These are phyloP conservation scores for Camillea tinctor DNA, from an alignment of 2,329 filamentous ascomycete species.

Conservation along the genomic window DNA sequence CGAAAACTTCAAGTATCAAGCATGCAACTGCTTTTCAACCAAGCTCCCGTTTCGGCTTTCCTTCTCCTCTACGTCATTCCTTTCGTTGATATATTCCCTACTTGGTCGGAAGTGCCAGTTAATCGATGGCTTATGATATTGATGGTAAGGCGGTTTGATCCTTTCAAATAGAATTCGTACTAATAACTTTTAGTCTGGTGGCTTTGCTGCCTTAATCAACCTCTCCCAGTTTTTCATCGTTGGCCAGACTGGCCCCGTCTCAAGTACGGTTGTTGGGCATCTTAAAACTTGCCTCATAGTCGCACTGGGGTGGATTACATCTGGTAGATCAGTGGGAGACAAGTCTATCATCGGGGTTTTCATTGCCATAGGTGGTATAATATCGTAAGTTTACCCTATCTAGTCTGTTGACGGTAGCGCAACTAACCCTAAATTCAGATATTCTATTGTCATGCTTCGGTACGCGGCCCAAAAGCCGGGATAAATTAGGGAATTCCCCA, in stretches of 20 bases:
- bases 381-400: slow-evolving; percentile 44
- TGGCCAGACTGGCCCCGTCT: slow-evolving; percentile 60
- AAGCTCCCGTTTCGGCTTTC: slow-evolving; percentile 62
- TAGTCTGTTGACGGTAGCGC: background rate
- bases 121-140: slow-evolving; percentile 58
- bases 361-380: slow-evolving; percentile 56
- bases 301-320: slow-evolving; percentile 59
- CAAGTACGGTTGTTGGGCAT: slow-evolving; percentile 65
- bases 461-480: slow-evolving; percentile 34
- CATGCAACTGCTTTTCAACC: slow-evolving; percentile 69
- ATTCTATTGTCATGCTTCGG: slow-evolving; percentile 48
- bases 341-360: slow-evolving; percentile 55
- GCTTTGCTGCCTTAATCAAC: slow-evolving; percentile 65
- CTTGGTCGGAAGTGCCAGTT: slow-evolving; percentile 49
- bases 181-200: slow-evolving; percentile 50
- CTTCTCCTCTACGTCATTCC: slow-evolving; percentile 65
- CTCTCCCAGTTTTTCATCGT: slow-evolving; percentile 64
- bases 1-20: slow-evolving; percentile 64
- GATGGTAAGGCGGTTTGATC: slow-evolving; percentile 42
- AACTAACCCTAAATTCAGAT: slow-evolving; percentile 34
- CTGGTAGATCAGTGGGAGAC: slow-evolving; percentile 54
- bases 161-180: slow-evolving; percentile 9
- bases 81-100: slow-evolving; percentile 62
- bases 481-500: slow-evolving; percentile 2
- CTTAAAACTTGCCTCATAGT: slow-evolving; percentile 66